A percentile compares a stretch with the other conserved stretches of the same genome.
Conservation (phyloP, 1,284 basidiomycete species). For the Caloboletus inedulis region DNA sequence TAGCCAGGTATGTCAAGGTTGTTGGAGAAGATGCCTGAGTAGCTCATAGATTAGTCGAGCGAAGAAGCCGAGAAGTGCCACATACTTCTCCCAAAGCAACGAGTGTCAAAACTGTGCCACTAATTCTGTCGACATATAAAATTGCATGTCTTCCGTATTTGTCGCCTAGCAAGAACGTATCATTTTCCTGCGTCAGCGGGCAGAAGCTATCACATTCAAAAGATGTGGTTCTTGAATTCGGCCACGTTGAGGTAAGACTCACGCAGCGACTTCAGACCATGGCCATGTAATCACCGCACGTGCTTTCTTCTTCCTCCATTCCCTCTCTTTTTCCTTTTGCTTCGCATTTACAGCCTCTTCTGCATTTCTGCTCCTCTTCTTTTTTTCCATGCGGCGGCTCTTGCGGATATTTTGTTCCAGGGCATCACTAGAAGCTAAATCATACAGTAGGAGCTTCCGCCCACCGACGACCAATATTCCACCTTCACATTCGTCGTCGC, state of each 20-base stretch:
- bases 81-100: conserved; percentile 73
- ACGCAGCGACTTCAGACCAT: conserved; percentile 66
- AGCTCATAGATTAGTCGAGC: not conserved
- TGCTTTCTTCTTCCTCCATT: conserved; percentile 51
- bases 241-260: conserved; percentile 23
- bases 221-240: conserved; percentile 2
- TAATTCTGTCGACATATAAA: conserved; percentile 50
- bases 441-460: conserved; percentile 57
- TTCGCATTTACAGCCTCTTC: conserved; percentile 43
- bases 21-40: conserved; percentile 72
- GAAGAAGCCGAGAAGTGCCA: not conserved
- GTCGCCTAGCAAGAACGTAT: conserved; percentile 71
- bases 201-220: conserved; percentile 44
- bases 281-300: conserved; percentile 63
- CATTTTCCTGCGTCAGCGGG: conserved; percentile 41
- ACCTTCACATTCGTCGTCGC: conserved; percentile 43
- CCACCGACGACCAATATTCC: conserved; percentile 73
- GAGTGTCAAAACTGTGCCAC: conserved; percentile 47
- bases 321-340: conserved; percentile 55
- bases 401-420: conserved; percentile 54
- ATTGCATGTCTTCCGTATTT: conserved; percentile 71
- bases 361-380: conserved; percentile 44
- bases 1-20: conserved; percentile 73
- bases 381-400: conserved; percentile 47
- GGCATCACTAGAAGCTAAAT: conserved; percentile 44